Evolutionary conservation across 73 alveolate species (phyloP).

Genomic region (Paramecium bursaria): DNA sequence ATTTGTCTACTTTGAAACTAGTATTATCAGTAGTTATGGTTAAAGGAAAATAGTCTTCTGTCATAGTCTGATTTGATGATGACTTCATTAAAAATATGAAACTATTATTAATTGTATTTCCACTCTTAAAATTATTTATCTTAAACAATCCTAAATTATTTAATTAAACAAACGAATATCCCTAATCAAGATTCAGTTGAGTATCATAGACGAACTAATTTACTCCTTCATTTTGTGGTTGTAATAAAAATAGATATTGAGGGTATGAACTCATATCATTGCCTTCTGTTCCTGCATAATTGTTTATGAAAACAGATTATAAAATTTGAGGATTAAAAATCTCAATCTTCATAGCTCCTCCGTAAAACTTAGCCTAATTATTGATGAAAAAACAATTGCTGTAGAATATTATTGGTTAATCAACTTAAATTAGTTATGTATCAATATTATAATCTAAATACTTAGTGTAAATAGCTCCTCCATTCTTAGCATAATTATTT

Average conservation of each 20-base stretch:
- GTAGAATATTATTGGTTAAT: not conserved
- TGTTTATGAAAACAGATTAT: not conserved
- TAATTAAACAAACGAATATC: constrained; percentile 8
- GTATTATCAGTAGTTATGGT: not conserved
- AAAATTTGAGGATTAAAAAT: not conserved
- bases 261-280: constrained; percentile 12
- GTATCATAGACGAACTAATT: constrained; percentile 7
- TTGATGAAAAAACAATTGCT: not conserved
- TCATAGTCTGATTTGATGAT: constrained; percentile 30
- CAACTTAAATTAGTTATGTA: not conserved
- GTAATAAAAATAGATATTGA: not conserved
- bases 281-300: constrained; percentile 18
- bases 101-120: not conserved
- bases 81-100: constrained; percentile 20
- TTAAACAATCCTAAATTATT: not conserved
- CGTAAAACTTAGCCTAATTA: constrained; percentile 15
- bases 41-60: constrained; percentile 30
- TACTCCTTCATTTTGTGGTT: not conserved
- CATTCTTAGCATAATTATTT: constrained; percentile 14
- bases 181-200: not conserved
- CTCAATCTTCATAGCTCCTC: constrained; percentile 41
- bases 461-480: not conserved
- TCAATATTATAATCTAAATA: not conserved
- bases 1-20: constrained; percentile 15
- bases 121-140: constrained; percentile 16